Evolutionary conservation across 2,329 filamentous ascomycete genomes (phyloP).

Genomic region (Aspergillus ustus): DNA sequence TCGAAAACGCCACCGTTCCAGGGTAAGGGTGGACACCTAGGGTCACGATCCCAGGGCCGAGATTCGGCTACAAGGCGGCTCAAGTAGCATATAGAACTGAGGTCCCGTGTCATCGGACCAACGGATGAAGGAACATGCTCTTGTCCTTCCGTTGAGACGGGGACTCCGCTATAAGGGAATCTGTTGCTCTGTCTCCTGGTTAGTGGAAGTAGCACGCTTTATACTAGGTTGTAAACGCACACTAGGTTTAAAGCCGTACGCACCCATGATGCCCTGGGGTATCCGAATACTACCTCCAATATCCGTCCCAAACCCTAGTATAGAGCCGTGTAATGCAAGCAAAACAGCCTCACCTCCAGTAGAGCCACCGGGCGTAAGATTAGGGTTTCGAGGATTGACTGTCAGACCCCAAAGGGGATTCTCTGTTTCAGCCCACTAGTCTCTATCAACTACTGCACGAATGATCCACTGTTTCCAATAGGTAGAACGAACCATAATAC

Average conservation of each 20-base stretch:
- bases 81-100: slow-evolving; percentile 55
- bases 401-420: slow-evolving; percentile 59
- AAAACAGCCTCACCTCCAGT: slow-evolving; percentile 52
- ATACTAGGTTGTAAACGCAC: slow-evolving; percentile 28
- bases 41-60: slow-evolving; percentile 60
- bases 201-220: neutral
- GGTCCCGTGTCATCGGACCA: slow-evolving; percentile 62
- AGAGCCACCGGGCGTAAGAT: slow-evolving; percentile 54
- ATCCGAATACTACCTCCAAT: slow-evolving; percentile 59
- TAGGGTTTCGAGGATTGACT: slow-evolving; percentile 48
- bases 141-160: slow-evolving; percentile 67
- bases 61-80: slow-evolving; percentile 55
- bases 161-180: slow-evolving; percentile 62
- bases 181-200: slow-evolving; percentile 54
- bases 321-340: slow-evolving; percentile 46
- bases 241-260: slow-evolving; percentile 55
- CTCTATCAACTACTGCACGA: slow-evolving; percentile 5
- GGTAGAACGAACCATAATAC: slow-evolving; percentile 53
- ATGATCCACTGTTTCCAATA: neutral
- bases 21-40: slow-evolving; percentile 57
- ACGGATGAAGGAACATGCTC: slow-evolving; percentile 67
- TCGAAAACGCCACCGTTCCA: slow-evolving; percentile 57
- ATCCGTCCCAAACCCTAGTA: slow-evolving; percentile 57
- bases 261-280: slow-evolving; percentile 52
- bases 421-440: slow-evolving; percentile 59